Percentiles rank a stretch among this genome's conserved stretches.
Evolutionary conservation across 257 asterid genomes (phyloP).

Genomic region (Solanum tacnaense): DNA sequence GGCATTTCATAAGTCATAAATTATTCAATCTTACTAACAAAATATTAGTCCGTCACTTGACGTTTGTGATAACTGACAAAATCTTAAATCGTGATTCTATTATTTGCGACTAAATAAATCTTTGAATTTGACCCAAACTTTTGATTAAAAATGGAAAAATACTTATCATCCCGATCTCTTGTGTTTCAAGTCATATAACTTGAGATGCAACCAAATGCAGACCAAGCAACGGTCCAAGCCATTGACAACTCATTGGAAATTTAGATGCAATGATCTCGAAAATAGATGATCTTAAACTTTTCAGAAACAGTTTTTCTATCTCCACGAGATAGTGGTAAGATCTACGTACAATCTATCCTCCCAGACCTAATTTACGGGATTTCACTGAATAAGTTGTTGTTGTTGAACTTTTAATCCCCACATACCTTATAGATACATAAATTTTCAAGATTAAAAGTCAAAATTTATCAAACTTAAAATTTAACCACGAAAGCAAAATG

Average conservation of each 20-base stretch:
- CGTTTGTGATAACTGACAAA: background rate
- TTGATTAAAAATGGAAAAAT: background rate
- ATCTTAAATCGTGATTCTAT: background rate
- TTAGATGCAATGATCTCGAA: background rate
- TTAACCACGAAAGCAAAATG: background rate
- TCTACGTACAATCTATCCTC: accelerated
- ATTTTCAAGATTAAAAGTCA: background rate
- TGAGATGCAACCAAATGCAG: background rate
- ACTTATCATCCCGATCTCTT: background rate
- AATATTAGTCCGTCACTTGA: accelerated
- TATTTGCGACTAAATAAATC: background rate
- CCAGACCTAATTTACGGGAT: accelerated
- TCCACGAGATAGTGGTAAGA: accelerated
- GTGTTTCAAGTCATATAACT: background rate
- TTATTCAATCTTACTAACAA: background rate
- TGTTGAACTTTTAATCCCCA: background rate
- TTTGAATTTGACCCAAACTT: accelerated
- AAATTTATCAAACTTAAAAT: background rate
- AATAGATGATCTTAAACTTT: background rate
- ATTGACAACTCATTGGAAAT: background rate
- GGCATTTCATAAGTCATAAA: background rate
- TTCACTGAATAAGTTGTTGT: too few relatives aligned
- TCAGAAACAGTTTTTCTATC: too few relatives aligned
- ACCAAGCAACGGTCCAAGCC: background rate
- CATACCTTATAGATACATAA: background rate